Base-by-base conservation (phyloP, 108 stramenopile species). In the Conticribra weissflogii region DNA sequence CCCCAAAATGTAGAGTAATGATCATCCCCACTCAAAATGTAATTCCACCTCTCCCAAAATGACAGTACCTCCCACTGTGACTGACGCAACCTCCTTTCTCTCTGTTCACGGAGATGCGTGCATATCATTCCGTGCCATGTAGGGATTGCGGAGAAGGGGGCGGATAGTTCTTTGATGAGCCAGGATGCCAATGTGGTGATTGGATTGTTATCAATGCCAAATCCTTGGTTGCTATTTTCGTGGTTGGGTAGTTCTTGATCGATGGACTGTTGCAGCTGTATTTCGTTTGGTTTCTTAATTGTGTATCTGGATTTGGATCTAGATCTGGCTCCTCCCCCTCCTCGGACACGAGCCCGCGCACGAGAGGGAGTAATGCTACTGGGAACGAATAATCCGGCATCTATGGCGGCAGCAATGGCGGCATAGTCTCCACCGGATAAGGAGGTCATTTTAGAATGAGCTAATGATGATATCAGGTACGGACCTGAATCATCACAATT, bases 111-210 rank as follows among this genome's bases (percentile, higher is more conserved):
- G 0, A 69, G 59, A 51, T 57, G 61, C 19, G 79, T 75, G 16
- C 68, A 60, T n/a, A 80, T 5, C 60, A 80, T 44, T 25, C 68
- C 59, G 30, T 69, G 79, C 72, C 79, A 80, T 22, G 73, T 68
- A 25, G 68, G 73, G 71, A 76, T 65, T 23, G 79, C 69, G 32
- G 79, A 48, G 19, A 76, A 71, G 24, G 79, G 79, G 27, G 79
- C 74, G 7, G 68, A 81, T 41, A 75, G 52, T 17, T 81, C 76
- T 64, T 68, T 53, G 8, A 69, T 50, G 29, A 77, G 69, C 76
- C 76, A 77, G n/a, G 58, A 47, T 21, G 76, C 33, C 54, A 64
- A 41, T 28, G 34, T 33, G 21, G 8, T 60, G 36, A 77, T 18
- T 23, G 76, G 67, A 64, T 70, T 70, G 47, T 30, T 73, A n/a